Evolutionary conservation across 768 basidiomycete species (phyloP), one percentile per base, ranked within the genome.

Genomic region (Macrolepiota fuliginosa): DNA sequence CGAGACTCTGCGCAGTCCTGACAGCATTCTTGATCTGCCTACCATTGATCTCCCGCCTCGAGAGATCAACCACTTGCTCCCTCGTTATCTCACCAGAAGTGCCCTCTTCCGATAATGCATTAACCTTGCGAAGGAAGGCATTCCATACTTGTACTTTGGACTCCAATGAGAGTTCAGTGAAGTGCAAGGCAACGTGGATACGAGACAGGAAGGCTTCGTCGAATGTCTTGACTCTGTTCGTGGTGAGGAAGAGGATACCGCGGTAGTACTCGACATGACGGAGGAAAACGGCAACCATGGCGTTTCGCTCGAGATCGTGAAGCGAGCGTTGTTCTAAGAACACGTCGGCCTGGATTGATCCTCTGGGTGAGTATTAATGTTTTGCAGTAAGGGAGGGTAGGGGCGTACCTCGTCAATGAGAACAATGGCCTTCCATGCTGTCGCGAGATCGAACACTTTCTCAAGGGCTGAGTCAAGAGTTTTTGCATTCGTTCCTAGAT

Each of bases 11-110:
- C n/a, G 87, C 87, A 1, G 86, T 89, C 63, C 83, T 76, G 24
- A 83, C 83, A 5, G 84, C 84, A 64, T 90, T 89, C 81, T 87
- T 90, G 68, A 88, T 88, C 73, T 87, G 84, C 46, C 86, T 67
- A 10, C 87, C 87, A 66, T 88, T 88, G 61, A 88, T 76, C 46
- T 81, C 76, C 63, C 81, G 76, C 69, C 72, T 74, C 2, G 83
- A 81, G 6, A 89, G 74, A 47, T 74, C 70, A 32, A 67, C 71
- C 42, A 86, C 75, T 62, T 87, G 72, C 25, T 76, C 79, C 1
- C 67, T 65, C 1, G 76, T 73, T 35, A 87, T 68, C 1, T 63
- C 66, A 35, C 61, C 42, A 46, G 17, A 32, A 35, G 17, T 5
- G 0, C 22, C n/a, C 7, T 58, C 57, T 7, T 70, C 65, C 15